Conservation (phyloP, 192 early-diverging fungal species). For the Coemansia sp. region DNA sequence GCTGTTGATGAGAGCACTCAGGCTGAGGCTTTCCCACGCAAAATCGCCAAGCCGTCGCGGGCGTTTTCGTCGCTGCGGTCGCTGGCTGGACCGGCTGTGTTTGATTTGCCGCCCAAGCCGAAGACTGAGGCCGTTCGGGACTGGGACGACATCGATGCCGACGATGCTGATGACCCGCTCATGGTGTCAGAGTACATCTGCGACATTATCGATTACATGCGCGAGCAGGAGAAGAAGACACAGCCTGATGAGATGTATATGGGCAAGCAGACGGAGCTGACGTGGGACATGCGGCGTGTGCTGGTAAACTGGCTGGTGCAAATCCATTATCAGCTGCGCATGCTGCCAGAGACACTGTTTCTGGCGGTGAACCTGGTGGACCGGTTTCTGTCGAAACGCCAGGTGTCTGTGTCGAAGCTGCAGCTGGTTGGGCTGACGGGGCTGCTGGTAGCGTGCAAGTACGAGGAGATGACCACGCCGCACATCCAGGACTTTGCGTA, state of each 20-base stretch:
- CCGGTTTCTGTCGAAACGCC: conserved; percentile 84
- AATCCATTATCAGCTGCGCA: conserved; percentile 84
- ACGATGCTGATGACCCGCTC: conserved; percentile 78
- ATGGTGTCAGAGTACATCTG: conserved; percentile 91
- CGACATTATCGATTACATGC: conserved; percentile 92
- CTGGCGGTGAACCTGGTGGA: conserved; percentile 93
- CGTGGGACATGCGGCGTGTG: conserved; percentile 90
- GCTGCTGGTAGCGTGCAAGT: conserved; percentile 90
- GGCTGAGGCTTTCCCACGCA: conserved; percentile 13
- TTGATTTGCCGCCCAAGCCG: conserved; percentile 8
- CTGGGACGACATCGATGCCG: conserved; percentile 79
- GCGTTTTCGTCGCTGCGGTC: conserved; percentile 36
- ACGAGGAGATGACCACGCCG: conserved; percentile 89
- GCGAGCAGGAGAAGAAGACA: conserved; percentile 67
- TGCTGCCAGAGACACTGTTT: conserved; percentile 93
- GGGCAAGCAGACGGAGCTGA: conserved; percentile 77
- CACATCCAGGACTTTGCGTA: conserved; percentile 81
- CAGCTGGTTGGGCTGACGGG: conserved; percentile 92
- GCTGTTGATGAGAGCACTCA: conserved; percentile 25
- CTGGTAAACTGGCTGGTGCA: conserved; percentile 97
- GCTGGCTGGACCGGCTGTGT: conserved; percentile 13
- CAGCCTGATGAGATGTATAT: conserved; percentile 85
- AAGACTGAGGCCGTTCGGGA: conserved; percentile 20
- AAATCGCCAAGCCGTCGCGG: conserved; percentile 44
- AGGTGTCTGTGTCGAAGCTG: conserved; percentile 83